Percentiles rank a stretch among this genome's conserved stretches.
Conservation (phyloP, 805 yeast genomes). For the Blastobotrys attinorum region DNA sequence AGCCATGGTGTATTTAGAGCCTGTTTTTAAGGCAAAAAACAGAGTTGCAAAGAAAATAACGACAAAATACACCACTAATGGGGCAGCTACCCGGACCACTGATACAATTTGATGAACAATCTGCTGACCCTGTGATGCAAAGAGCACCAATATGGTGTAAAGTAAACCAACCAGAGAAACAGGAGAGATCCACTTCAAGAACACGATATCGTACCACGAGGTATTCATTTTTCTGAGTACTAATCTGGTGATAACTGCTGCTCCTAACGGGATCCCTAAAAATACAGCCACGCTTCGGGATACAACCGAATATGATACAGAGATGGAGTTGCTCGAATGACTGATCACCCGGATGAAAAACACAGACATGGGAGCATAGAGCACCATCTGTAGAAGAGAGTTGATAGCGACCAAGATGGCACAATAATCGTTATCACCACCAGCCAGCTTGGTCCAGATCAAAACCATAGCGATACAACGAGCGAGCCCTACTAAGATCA, state of each 20-base stretch:
- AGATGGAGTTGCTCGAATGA: slow-evolving; percentile 15
- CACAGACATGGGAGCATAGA: slow-evolving; percentile 46
- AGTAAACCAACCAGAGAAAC: slow-evolving; percentile 45
- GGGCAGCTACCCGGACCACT: slow-evolving; percentile 44
- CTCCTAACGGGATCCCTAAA: slow-evolving; percentile 44
- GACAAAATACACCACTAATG: slow-evolving; percentile 40
- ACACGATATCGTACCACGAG: slow-evolving; percentile 28
- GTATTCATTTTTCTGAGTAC: slow-evolving; percentile 25
- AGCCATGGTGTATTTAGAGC: slow-evolving; percentile 31
- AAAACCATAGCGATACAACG: slow-evolving; percentile 59
- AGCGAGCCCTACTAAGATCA: slow-evolving; percentile 53
- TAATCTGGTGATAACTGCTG: slow-evolving; percentile 39
- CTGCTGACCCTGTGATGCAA: slow-evolving; percentile 42
- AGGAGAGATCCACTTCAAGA: slow-evolving; percentile 40
- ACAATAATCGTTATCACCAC: slow-evolving; percentile 44
- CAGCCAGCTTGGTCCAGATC: slow-evolving; percentile 49
- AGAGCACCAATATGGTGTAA: slow-evolving; percentile 44
- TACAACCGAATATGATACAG: slow-evolving; percentile 32
- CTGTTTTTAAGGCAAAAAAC: slow-evolving; percentile 25
- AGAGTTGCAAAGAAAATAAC: slow-evolving; percentile 40
- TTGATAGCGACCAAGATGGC: slow-evolving; percentile 46
- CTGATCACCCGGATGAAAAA: slow-evolving; percentile 41
- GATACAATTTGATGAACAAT: slow-evolving; percentile 41
- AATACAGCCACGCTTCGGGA: slow-evolving; percentile 45
- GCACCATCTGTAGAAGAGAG: slow-evolving; percentile 41